Conservation (phyloP, 1,139 yeast species). For the Nadsonia starkeyi-henricii region DNA sequence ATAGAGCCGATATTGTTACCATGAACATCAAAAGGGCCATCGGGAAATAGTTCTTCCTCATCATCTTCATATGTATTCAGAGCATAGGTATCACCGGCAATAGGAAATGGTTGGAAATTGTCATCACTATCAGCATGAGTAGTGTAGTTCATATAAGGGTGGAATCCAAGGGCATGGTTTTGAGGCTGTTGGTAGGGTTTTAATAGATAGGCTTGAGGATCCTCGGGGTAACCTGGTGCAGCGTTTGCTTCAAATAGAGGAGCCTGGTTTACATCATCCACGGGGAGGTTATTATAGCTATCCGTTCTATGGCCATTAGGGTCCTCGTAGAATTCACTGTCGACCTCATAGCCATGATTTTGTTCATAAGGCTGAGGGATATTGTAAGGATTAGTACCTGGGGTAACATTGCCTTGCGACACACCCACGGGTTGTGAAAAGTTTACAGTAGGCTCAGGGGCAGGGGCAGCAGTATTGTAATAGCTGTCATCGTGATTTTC, state of each 20-base stretch:
- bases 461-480: not conserved
- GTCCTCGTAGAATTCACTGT: constrained; percentile 6
- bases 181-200: constrained; percentile 12
- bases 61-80: constrained; percentile 25
- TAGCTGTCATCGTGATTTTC: constrained; percentile 1
- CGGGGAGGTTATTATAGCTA: constrained; percentile 1
- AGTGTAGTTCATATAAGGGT: constrained; percentile 8
- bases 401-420: too few relatives aligned
- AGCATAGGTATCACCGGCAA: constrained; percentile 26
- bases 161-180: constrained; percentile 11
- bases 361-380: not conserved
- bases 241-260: not conserved
- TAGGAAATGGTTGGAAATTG: constrained; percentile 22
- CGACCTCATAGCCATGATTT: not conserved
- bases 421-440: too few relatives aligned
- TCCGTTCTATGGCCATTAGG: not conserved
- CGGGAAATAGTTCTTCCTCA: constrained; percentile 9
- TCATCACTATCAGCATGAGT: constrained; percentile 16
- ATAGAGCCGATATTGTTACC: not conserved
- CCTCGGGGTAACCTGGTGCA: constrained; percentile 9
- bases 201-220: constrained; percentile 13
- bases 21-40: constrained; percentile 1
- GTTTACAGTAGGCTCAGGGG: not conserved
- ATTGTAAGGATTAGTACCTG: not conserved
- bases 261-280: not conserved